These are phyloP conservation scores for Cystobasidium ongulense DNA, from an alignment of 768 basidiomycete genomes.

Conservation along the genomic window DNA sequence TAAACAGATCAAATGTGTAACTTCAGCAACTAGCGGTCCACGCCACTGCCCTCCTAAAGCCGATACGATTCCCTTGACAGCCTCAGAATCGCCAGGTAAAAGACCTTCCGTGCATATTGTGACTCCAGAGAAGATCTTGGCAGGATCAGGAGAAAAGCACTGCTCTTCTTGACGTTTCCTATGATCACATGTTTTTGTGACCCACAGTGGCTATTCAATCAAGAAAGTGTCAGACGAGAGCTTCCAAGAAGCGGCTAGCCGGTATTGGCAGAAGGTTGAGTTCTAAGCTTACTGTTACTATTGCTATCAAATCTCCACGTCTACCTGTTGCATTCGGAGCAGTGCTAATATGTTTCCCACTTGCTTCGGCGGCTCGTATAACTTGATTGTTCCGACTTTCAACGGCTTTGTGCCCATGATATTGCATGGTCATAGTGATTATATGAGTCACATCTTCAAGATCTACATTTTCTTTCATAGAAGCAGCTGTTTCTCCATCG, in stretches of 20 bases:
- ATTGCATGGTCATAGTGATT: constrained; percentile 54
- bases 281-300: background rate
- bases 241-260: constrained; percentile 31
- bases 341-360: constrained; percentile 9
- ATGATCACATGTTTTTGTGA: constrained; percentile 58
- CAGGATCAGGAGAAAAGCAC: constrained; percentile 67
- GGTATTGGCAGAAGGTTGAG: background rate
- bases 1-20: constrained; percentile 74
- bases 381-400: constrained; percentile 45
- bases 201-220: constrained; percentile 51
- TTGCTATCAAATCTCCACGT: background rate
- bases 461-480: constrained; percentile 31
- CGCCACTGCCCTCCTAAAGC: constrained; percentile 78
- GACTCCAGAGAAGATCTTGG: constrained; percentile 73
- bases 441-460: constrained; percentile 51
- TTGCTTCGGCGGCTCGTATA: constrained; percentile 44
- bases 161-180: constrained; percentile 53
- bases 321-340: background rate
- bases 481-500: background rate
- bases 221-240: background rate
- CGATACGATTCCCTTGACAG: constrained; percentile 62
- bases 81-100: constrained; percentile 59
- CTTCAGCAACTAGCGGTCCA: constrained; percentile 65
- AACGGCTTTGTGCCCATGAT: constrained; percentile 55
- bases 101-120: constrained; percentile 52